Evolutionary conservation across 2,329 filamentous ascomycete genomes (phyloP), one percentile per base, ranked within the genome.

Genomic region (Colletotrichum melonis): DNA sequence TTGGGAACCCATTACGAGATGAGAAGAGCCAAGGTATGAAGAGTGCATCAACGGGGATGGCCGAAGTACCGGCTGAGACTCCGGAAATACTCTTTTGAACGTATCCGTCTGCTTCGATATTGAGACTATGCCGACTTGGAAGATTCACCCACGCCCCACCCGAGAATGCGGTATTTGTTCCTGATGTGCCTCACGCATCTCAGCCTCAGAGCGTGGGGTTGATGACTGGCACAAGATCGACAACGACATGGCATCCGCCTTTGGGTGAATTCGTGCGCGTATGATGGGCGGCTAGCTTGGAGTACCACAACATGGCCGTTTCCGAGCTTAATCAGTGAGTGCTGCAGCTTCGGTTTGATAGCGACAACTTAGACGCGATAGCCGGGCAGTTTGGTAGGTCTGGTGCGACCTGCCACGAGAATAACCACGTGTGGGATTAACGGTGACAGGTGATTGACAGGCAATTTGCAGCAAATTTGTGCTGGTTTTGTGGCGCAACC

Each of bases 171-270:
- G 69, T 63, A 54, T 64, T 63, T 69, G 69, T 69, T 56, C 65
- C 65, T 72, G 69, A 64, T 32, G 55, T 42, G 59, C 26, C 52
- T 42, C 63, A 32, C 55, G 59, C 70, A 60, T 32, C 59, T 73
- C 59, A 69, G 70, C 70, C 70, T 73, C 70, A 60, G n/a, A 26
- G 59, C 59, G 66, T 72, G 66, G 69, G 69, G 66, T 72, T 49
- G 42, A 22, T 49, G n/a, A 32, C 59, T 55, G 30, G 49, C 42
- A 42, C 49, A 16, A 54, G 52, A 63, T 67, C 42, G 55, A 30
- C 26, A 49, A 60, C 59, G 49, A 38, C 35, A 60, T 65, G 70
- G 54, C 32, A 68, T 57, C 35, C 42, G 69, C 26, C 60, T 32
- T 26, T 35, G 38, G 26, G 30, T 22, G 22, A 46, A 35, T 28